Evolutionary conservation across 164 flowering plant species (phyloP).

Genomic region (Litsea cubeba): DNA sequence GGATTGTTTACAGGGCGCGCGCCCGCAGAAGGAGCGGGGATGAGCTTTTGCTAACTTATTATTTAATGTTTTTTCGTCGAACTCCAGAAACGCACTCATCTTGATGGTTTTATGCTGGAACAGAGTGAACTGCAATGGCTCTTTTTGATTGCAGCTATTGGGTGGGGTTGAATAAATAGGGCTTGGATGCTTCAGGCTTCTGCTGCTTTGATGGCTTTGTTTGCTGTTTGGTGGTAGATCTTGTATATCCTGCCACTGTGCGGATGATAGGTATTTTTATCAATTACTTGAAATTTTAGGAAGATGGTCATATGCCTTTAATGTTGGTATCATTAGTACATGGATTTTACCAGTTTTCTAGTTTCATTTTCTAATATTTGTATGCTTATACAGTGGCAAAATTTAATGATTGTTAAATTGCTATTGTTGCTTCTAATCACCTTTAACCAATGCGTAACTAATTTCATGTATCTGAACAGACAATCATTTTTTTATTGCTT

Average conservation of each 20-base stretch:
- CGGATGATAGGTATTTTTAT: conserved; percentile 3
- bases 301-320: background rate
- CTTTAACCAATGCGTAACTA: too few species aligned
- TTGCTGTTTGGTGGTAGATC: background rate
- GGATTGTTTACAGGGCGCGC: background rate
- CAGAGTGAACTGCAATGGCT: background rate
- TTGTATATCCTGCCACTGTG: conserved; percentile 7
- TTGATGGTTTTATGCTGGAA: background rate
- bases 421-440: too few species aligned
- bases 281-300: conserved; percentile 3
- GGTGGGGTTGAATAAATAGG: conserved; percentile 1
- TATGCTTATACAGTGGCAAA: too few species aligned
- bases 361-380: background rate
- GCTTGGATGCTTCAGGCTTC: background rate
- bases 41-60: background rate
- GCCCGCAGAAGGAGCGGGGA: background rate
- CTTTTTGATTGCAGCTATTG: background rate
- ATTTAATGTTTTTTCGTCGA: too few species aligned
- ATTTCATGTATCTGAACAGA: too few species aligned
- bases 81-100: background rate
- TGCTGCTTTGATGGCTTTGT: background rate
- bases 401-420: too few species aligned
- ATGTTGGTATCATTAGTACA: background rate
- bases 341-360: background rate
- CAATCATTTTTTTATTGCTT: too few species aligned